Evolutionary conservation across 257 asterid species (phyloP), one percentile per base, ranked within the genome.

Genomic region (Plantago major): DNA sequence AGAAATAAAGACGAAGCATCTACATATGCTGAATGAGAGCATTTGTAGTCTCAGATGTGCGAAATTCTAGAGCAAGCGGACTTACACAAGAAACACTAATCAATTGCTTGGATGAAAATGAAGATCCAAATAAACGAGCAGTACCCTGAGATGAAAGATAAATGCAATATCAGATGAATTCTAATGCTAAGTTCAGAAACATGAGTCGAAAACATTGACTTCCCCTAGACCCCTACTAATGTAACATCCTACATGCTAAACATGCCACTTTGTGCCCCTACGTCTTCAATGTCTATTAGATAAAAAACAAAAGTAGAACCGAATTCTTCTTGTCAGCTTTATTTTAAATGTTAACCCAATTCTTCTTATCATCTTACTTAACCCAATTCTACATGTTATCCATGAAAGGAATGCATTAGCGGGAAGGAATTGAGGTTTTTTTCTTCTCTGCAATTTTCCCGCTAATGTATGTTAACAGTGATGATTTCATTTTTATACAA

Each of bases 71-170:
- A 42, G 55, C 44, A 40, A 19, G 42, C 22, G 42, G 75, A 74
- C 95, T 89, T 92, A 92, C 99, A 62, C 99, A 95, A 38, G 97
- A 92, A 49, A 89, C 97, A 67, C 82, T 84, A 65, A 92, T 86
- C 40, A 92, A 80, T 65, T 89, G 86, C 70, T 71, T 79, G 60
- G 97, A 82, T 55, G 97, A 78, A 69, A 92, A 82, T 64, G 89
- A 78, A 67, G 97, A 92, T 72, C 99, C 99, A 70, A 84, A 92
- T 70, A 87, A 80, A 73, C 97, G 97, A 75, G 99, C 91, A 71
- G 95, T 96, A 81, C 97, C 83, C 98, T 89, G 90, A 48, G 73
- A 79, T 62, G 66, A 53, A 63, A 13, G 51, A 33, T 5, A 33
- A 67, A 65, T 7, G 42, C 53, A 56, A 65, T 42, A 10, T 60